These are phyloP conservation scores for Ustilago sp. DNA, from an alignment of 1,284 basidiomycete species.

Conservation along the genomic window DNA sequence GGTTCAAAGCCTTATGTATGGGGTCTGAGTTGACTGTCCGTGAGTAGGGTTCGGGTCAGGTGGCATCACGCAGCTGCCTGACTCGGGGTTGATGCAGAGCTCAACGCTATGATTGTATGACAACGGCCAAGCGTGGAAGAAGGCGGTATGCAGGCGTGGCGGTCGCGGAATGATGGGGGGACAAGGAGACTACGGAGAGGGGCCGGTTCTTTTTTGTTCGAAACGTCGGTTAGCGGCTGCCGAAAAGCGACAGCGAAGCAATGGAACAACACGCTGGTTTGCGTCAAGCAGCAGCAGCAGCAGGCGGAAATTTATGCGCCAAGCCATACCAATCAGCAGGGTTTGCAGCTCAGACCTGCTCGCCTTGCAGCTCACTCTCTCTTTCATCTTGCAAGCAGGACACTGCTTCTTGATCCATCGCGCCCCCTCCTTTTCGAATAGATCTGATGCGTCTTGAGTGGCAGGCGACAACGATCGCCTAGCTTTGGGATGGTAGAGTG, in stretches of 20 bases:
- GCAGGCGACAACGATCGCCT: not conserved
- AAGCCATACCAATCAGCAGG: conserved; percentile 20
- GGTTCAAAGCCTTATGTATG: not conserved
- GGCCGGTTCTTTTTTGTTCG: not conserved
- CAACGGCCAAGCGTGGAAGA: not conserved
- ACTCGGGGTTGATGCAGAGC: not conserved
- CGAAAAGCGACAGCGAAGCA: conserved; percentile 26
- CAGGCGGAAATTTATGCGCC: conserved; percentile 24
- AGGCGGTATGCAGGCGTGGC: conserved; percentile 7
- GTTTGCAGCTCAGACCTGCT: conserved; percentile 12
- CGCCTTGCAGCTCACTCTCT: not conserved
- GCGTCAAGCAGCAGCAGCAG: conserved; percentile 3
- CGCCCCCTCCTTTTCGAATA: not conserved
- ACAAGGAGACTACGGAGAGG: not conserved
- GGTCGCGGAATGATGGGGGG: conserved; percentile 22
- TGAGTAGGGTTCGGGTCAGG: not conserved
- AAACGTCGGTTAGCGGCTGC: conserved; percentile 30
- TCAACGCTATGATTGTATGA: not conserved
- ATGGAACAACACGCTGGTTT: not conserved
- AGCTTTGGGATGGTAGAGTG: not conserved
- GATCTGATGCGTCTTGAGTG: not conserved
- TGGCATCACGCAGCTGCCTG: not conserved
- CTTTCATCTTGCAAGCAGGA: not conserved
- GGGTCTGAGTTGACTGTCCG: not conserved
- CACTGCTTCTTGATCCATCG: not conserved